Base-by-base conservation (phyloP, 139 green algal genomes). In the Pseudopediastrum boryanum region DNA sequence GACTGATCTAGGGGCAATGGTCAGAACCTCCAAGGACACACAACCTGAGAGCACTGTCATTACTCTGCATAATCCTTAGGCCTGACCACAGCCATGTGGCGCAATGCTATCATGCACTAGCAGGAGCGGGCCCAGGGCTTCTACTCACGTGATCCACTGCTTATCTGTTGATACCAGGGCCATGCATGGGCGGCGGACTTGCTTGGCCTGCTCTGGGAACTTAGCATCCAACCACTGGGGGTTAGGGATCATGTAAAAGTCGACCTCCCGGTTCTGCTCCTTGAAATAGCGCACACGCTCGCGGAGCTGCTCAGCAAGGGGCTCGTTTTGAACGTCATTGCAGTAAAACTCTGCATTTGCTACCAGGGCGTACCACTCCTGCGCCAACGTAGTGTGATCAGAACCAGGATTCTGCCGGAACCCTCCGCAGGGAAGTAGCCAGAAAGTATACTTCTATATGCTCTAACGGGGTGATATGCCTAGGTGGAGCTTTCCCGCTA, bases 321-420 rank as follows among this genome's bases (percentile, higher is more conserved):
- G 83, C 77, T 98, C 93, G 76, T 98, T 98, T 83, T 98, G 94
- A 1, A 92, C 84, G 77, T 97, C 94, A 73, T 94, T 93, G 78
- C 95, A 92, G 83, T 93, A 94, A 64, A 95, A 98, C 27, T 97
- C 93, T 9, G 90, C 88, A 52, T 87, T 93, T 39, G 92, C 90
- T 0, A 97, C 83, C 31, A 96, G 73, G 5, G 91, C 94, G 33
- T 87, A 88, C 89, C 90, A 98, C 38, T 92, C 79, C 73, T 90
- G 83, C 81, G 86, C 69, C 7, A 58, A 50, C 13, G 27, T 62
- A 21, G 25, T 51, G 43, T 48, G 41, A n/a, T n/a, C n/a, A n/a
- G n/a, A n/a, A n/a, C n/a, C 38, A 59, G 23, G 21, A 4, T 41
- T 46, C 6, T 54, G 5, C 16, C 19, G 21, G 25, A 66, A 13